Conservation (phyloP, 352 stramenopile species). For the Phytophthora macrochlamydospora region DNA sequence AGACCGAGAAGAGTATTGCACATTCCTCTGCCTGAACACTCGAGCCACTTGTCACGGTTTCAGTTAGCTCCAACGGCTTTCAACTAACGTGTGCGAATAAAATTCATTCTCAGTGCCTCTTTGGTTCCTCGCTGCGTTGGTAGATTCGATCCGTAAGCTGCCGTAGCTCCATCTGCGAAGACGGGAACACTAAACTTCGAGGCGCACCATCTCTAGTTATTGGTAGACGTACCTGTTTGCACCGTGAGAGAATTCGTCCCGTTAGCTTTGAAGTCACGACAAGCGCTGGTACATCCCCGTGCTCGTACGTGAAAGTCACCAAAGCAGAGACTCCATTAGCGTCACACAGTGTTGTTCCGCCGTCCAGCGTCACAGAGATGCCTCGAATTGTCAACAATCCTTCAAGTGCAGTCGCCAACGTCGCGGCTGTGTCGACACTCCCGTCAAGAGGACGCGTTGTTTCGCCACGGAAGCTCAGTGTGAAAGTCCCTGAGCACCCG, state of each 20-base stretch:
- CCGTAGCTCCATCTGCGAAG: conserved; percentile 34
- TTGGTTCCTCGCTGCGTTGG: conserved; percentile 59
- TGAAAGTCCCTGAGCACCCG: conserved; percentile 65
- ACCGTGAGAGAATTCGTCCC: conserved; percentile 43
- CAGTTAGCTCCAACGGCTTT: conserved; percentile 1
- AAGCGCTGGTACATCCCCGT: conserved; percentile 64
- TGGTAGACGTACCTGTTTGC: conserved; percentile 31
- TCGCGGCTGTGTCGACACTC: conserved; percentile 46
- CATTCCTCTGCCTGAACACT: conserved; percentile 60
- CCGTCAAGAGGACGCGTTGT: conserved; percentile 52
- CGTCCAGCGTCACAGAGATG: conserved; percentile 54
- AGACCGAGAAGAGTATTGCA: conserved; percentile 58
- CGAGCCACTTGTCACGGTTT: conserved; percentile 49
- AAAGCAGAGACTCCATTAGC: conserved; percentile 55
- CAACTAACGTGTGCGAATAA: background rate
- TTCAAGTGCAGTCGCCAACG: conserved; percentile 54
- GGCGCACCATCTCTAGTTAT: background rate
- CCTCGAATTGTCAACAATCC: conserved; percentile 54
- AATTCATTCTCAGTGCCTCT: conserved; percentile 39
- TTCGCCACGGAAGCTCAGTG: conserved; percentile 58
- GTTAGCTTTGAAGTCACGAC: conserved; percentile 33
- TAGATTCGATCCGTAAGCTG: conserved; percentile 35
- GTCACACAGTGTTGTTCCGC: conserved; percentile 53
- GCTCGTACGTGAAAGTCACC: conserved; percentile 74
- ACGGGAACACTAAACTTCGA: background rate